phyloP scores from a whole-genome alignment of 495 filamentous ascomycete species.

The Aspergillus olivimuriae region DNA sequence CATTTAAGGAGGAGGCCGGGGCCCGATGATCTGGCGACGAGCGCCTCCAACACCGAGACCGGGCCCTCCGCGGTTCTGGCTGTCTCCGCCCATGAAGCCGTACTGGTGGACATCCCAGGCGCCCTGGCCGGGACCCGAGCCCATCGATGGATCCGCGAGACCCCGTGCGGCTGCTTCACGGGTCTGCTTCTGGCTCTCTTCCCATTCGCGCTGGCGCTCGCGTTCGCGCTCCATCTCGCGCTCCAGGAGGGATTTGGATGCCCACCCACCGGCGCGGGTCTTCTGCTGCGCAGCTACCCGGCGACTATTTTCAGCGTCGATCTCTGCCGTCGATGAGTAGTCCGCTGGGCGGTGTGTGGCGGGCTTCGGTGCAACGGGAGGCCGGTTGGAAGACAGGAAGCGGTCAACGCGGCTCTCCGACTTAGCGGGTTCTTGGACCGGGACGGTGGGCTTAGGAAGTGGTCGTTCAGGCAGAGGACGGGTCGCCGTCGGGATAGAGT shows the following conservation, averaged over 20 bases:
- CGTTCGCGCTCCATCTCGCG: constrained; percentile 95
- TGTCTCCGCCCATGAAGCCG: constrained; percentile 78
- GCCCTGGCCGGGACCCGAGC: constrained; percentile 49
- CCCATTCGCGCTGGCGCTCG: constrained; percentile 91
- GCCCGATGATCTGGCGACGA: constrained; percentile 74
- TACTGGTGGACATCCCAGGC: constrained; percentile 88
- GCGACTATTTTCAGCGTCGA: constrained; percentile 63
- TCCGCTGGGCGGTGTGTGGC: constrained; percentile 39
- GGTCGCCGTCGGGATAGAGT: no score
- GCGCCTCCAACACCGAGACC: constrained; percentile 65
- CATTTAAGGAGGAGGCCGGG: constrained; percentile 55
- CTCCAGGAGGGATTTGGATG: constrained; percentile 76
- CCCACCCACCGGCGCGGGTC: constrained; percentile 70
- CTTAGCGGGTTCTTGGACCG: no score
- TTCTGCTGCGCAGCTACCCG: constrained; percentile 56
- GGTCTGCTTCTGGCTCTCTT: constrained; percentile 75
- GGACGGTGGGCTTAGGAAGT: constrained; percentile 28
- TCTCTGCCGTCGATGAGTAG: constrained; percentile 59
- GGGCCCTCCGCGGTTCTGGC: constrained; percentile 63
- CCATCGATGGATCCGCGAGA: constrained; percentile 36
- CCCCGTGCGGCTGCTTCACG: constrained; percentile 46
- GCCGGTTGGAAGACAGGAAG: constrained; percentile 47
- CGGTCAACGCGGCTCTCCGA: constrained; percentile 38
- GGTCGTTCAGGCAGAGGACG: constrained; percentile 49
- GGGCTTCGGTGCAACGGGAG: constrained; percentile 32